Evolutionary conservation across 176 grass and related monocot genomes (phyloP).

Genomic region (Luzula sylvatica): DNA sequence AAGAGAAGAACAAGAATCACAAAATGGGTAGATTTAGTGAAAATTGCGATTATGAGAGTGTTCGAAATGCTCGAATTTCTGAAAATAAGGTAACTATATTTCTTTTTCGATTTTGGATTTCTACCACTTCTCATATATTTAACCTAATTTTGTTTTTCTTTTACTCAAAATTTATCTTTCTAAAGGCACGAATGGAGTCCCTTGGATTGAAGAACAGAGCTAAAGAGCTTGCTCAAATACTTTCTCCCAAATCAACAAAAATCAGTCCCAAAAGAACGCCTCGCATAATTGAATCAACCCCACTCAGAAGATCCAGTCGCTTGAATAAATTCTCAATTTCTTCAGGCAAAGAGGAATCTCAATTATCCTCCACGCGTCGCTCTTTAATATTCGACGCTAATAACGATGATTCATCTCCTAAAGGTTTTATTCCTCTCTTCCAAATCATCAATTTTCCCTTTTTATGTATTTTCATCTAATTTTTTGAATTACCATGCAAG

Average conservation of each 20-base stretch:
- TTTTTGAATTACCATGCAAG: conserved; percentile 13
- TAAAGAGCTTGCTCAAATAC: conserved; percentile 37
- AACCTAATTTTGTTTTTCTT: conserved; percentile 10
- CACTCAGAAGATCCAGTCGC: conserved; percentile 53
- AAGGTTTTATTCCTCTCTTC: conserved; percentile 7
- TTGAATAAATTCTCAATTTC: conserved; percentile 18
- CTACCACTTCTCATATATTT: not conserved
- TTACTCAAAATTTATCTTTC: not conserved
- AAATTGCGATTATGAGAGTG: conserved; percentile 51
- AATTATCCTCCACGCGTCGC: conserved; percentile 7
- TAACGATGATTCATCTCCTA: not conserved
- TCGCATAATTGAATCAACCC: conserved; percentile 29
- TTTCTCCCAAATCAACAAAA: conserved; percentile 22
- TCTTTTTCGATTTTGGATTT: conserved; percentile 1
- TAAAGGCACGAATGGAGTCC: conserved; percentile 59
- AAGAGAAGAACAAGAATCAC: not conserved
- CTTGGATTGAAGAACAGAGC: conserved; percentile 47
- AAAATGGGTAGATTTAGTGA: conserved; percentile 16
- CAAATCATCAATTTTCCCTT: not conserved
- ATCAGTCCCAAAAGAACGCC: conserved; percentile 21
- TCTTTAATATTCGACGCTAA: not conserved
- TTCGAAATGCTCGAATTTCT: conserved; percentile 62
- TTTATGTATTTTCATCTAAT: not conserved
- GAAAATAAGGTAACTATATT: conserved; percentile 43
- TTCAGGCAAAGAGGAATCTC: not conserved